Evolutionary conservation across 2,329 filamentous ascomycete genomes (phyloP).

Genomic region (Elsinoe australis): DNA sequence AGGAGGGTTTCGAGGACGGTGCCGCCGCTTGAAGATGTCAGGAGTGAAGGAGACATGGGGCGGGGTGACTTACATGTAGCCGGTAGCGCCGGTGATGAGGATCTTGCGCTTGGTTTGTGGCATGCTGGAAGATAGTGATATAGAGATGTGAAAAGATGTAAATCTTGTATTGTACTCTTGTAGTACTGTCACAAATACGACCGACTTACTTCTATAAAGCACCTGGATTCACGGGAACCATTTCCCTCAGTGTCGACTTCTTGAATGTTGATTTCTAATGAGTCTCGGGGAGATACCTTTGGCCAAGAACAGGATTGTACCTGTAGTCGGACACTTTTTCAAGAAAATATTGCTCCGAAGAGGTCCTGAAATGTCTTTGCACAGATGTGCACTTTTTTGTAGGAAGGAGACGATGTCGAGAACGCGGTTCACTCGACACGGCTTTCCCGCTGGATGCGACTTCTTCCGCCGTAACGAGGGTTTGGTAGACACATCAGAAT

Average conservation of each 20-base stretch:
- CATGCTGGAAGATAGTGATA: not conserved
- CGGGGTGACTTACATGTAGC: not conserved
- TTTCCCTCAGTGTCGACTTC: too few species aligned
- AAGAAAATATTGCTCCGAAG: not conserved
- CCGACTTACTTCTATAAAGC: not conserved
- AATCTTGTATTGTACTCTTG: not conserved
- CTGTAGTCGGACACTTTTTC: not conserved
- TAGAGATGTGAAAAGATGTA: not conserved
- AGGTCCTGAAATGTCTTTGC: not conserved
- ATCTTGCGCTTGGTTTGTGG: not conserved
- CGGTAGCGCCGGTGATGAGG: slow-evolving; percentile 4
- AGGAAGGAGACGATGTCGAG: too few species aligned
- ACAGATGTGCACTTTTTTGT: too few species aligned
- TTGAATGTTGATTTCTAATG: too few species aligned
- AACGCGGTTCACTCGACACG: too few species aligned
- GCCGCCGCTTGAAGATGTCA: not conserved
- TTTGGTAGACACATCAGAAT: too few species aligned
- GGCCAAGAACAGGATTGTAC: not conserved
- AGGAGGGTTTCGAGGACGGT: slow-evolving; percentile 4
- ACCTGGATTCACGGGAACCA: not conserved
- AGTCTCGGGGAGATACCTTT: not conserved
- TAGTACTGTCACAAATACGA: not conserved
- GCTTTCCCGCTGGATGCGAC: too few species aligned
- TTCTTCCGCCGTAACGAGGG: too few species aligned
- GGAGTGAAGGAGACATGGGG: not conserved